Percentiles rank a stretch among this genome's conserved stretches.
phyloP scores from a whole-genome alignment of 768 basidiomycete species.

The Tricholoma hemisulphureum region DNA sequence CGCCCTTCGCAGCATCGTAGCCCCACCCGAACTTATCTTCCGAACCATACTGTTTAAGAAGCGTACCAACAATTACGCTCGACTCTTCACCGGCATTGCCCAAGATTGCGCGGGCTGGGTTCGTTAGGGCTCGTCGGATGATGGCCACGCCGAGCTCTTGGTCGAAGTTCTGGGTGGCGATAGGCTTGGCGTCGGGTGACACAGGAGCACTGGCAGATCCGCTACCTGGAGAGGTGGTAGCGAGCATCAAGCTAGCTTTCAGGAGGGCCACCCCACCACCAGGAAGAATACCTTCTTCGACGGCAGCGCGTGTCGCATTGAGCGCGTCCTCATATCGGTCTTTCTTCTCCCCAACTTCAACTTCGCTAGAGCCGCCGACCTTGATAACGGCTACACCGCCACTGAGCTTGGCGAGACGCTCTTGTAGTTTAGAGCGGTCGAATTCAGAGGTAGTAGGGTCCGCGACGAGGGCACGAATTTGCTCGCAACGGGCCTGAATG shows the following conservation, averaged over 20 bases:
- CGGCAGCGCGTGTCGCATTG: conserved; percentile 97
- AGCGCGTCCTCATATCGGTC: conserved; percentile 96
- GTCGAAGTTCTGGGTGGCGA: conserved; percentile 90
- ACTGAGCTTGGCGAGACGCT: conserved; percentile 92
- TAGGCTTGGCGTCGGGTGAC: conserved; percentile 58
- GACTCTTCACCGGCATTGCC: conserved; percentile 94
- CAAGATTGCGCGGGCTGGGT: conserved; percentile 85
- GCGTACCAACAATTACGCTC: conserved; percentile 86
- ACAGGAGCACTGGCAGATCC: conserved; percentile 50
- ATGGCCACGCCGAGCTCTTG: conserved; percentile 95
- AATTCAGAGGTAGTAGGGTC: conserved; percentile 90
- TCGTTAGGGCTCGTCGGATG: conserved; percentile 80
- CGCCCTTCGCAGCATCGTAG: conserved; percentile 88
- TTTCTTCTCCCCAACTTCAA: conserved; percentile 99
- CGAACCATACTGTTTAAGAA: conserved; percentile 65
- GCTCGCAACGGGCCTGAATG: conserved; percentile 92
- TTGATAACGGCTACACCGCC: conserved; percentile 99
- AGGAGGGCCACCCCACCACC: conserved; percentile 94
- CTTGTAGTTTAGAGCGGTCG: conserved; percentile 93
- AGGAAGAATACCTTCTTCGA: conserved; percentile 97
- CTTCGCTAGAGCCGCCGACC: conserved; percentile 90
- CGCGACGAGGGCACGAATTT: conserved; percentile 79
- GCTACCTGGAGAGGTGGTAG: conserved; percentile 49
- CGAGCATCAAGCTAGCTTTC: conserved; percentile 75
- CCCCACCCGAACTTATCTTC: conserved; percentile 83